Evolutionary conservation across 2,329 filamentous ascomycete species (phyloP).

Genomic region (Thermomyces lanuginosus): DNA sequence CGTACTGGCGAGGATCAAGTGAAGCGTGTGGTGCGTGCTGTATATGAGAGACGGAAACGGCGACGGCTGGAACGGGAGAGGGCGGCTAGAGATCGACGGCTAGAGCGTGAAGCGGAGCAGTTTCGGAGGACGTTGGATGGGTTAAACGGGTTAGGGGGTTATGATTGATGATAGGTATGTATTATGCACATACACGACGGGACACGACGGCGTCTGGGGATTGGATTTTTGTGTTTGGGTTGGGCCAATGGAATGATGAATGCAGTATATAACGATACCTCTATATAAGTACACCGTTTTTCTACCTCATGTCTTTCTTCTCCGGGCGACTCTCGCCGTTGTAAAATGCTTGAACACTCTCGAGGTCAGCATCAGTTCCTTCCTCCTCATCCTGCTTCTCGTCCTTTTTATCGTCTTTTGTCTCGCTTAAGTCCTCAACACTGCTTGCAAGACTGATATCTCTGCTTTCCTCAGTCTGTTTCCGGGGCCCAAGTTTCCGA

Average conservation of each 20-base stretch:
- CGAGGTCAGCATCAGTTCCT: constrained; percentile 19
- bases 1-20: constrained; percentile 66
- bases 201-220: too few species aligned
- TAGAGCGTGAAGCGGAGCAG: constrained; percentile 6
- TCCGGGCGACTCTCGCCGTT: constrained; percentile 6
- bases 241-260: too few species aligned
- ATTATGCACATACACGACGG: too few species aligned
- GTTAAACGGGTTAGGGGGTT: too few species aligned
- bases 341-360: constrained; percentile 25
- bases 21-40: constrained; percentile 60
- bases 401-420: constrained; percentile 8
- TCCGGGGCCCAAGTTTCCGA: constrained; percentile 53
- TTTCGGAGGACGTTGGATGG: constrained; percentile 12
- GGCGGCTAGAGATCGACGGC: constrained; percentile 7
- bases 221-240: too few species aligned
- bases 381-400: constrained; percentile 13
- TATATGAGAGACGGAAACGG: constrained; percentile 82
- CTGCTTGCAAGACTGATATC: constrained; percentile 60
- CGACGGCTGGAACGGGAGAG: constrained; percentile 19
- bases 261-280: too few species aligned
- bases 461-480: constrained; percentile 47
- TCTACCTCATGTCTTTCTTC: not conserved
- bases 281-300: too few species aligned
- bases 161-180: too few species aligned
- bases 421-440: constrained; percentile 26